Evolutionary conservation across 768 basidiomycete species (phyloP), one percentile per base, ranked within the genome.

Genomic region (Collybiopsis luxurians): DNA sequence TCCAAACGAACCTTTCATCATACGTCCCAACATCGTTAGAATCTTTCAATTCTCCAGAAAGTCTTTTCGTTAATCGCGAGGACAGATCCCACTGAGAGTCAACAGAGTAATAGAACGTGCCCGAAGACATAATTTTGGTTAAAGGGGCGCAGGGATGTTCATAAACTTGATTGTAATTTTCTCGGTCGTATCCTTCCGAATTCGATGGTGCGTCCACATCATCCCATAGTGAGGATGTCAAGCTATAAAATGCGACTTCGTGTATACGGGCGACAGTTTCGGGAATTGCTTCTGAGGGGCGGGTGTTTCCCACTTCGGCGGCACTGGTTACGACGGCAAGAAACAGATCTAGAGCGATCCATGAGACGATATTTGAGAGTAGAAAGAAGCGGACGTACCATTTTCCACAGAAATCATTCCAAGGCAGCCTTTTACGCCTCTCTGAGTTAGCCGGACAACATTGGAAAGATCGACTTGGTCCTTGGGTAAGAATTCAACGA

Each of bases 1-100:
- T 99, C 96, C 96, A 99, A 12, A 98, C 83, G 67, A 95, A 96
- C 50, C 91, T 82, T 53, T 86, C 85, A 67, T 95, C 92, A 62
- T 87, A 92, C n/a, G 77, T 73, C 23, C 75, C 77, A 9, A 80
- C 67, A 63, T 90, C 85, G 59, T 73, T 74, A 36, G 67, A 62
- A 38, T 71, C 60, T 38, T 65, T 72, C 53, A 67, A 71, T 63
- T 80, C 79, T 67, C 83, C 75, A 57, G 79, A 71, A 49, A 95
- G 70, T 2, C 95, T 83, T 31, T 85, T 80, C 15, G 87, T 75
- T 38, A 98, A 76, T 44, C 95, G 77, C 1, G 92, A 88, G 3
- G 94, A 94, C 28, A 98, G 75, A 70, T 98, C 95, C 92, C 95
- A 98, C 6, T 81, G 77, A 0, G 89, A 82, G 63, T 86, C 86